Evolutionary conservation across 2,329 filamentous ascomycete genomes (phyloP), one percentile per base, ranked within the genome.

Genomic region (Xylaria sp.): DNA sequence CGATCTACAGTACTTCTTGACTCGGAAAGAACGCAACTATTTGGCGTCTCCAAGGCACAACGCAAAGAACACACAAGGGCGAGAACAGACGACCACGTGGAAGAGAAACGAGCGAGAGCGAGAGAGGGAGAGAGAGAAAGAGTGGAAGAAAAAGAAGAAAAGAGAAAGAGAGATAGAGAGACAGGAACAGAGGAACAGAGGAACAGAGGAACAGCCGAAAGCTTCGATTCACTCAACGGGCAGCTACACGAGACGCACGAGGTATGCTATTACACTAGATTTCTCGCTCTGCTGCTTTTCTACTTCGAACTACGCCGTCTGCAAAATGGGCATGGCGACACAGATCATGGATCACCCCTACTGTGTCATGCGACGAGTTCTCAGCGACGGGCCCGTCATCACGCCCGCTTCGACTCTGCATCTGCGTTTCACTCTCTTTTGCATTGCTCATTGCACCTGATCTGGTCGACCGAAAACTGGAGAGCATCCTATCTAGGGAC

Each of bases 401-500:
- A 65, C 64, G 58, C 28, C 48, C 25, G 63, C 64, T 58, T 56
- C 20, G 59, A 65, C 37, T 61, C 52, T 56, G 62, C 50, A 44
- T 61, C 46, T 56, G 58, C 50, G 32, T 51, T 63, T 32, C 32
- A 41, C 65, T 62, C 58, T 23, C 37, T 20, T 56, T 58, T 61
- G 15, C 37, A 46, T 46, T 46, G 41, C 41, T 18, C 34, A 34
- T 62, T 63, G 61, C 69, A 55, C 39, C 56, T 70, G 62, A 55
- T 65, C 46, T 39, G 65, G 50, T 50, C n/a, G 64, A 41, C 46
- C 48, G 28, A 54, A 55, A 57, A 59, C 69, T 69, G 71, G 66
- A 74, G 72, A 73, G 66, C 71, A 63, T 37, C 34, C 54, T 44
- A 66, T 68, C 72, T 18, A 56, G 62, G 69, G 73, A 72, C 77